Conservation (phyloP, 495 filamentous ascomycete genomes). For the Parachaetomium inaequale region DNA sequence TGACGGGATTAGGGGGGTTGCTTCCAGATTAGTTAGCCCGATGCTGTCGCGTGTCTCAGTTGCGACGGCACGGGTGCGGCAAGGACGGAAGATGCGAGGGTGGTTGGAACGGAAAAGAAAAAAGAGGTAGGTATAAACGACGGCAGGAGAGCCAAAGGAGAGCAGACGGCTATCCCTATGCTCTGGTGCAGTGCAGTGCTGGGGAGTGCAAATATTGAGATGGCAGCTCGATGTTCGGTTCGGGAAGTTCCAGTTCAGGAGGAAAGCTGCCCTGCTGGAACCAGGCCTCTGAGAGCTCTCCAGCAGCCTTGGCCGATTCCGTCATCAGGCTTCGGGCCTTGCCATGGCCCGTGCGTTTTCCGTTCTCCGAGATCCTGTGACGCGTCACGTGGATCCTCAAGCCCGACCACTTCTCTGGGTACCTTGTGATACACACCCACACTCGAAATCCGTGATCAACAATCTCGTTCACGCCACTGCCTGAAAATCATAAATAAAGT, state of each 20-base stretch:
- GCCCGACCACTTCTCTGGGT: neutral
- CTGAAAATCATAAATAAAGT: too few species aligned
- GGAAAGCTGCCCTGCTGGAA: neutral
- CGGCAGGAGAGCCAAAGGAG: neutral
- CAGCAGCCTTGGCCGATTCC: neutral
- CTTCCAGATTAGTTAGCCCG: too few species aligned
- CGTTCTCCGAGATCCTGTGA: neutral
- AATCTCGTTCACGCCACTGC: too few species aligned
- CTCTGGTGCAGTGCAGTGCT: neutral
- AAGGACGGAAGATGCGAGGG: neutral
- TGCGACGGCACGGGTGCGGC: neutral
- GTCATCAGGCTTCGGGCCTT: neutral
- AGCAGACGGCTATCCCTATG: neutral
- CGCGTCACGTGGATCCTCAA: neutral
- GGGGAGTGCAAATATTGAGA: neutral
- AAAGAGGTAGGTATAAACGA: neutral
- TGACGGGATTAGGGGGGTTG: neutral
- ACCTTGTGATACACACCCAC: too few species aligned
- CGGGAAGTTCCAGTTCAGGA: neutral
- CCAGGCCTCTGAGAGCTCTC: neutral
- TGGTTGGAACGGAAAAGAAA: neutral
- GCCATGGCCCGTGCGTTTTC: neutral
- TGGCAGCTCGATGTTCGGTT: neutral
- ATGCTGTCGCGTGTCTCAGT: neutral
- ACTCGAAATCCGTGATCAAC: too few species aligned